Evolutionary conservation across 192 early-diverging fungal genomes (phyloP), one percentile per base, ranked within the genome.

Genomic region (Bifiguratus adelaidae): DNA sequence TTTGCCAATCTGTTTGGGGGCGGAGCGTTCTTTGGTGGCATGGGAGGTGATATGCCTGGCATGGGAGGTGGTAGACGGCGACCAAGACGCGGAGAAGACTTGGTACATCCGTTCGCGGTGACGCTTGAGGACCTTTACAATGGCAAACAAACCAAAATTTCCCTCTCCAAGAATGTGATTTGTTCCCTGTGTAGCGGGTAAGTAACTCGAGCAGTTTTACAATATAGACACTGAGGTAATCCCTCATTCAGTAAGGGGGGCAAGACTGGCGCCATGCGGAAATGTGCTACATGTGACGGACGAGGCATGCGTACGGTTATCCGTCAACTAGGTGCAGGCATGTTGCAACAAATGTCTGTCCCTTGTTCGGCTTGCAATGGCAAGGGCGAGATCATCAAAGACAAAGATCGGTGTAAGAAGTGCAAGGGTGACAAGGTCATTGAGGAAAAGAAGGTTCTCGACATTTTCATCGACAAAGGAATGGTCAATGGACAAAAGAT

Each of bases 111-210:
- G 41, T 77, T 99, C 30, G 78, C 80, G 22, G 87, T 95, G 7
- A 70, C 90, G 15, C 80, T 99, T 40, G 88, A 94, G 52, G 92
- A 99, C 48, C 73, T 99, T 47, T 97, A 94, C 70, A 85, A 81
- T 54, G 94, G 96, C 53, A 82, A 85, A 43, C 76, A 76, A 15
- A 87, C 88, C 48, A 80, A 76, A 54, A 57, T 92, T 33, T 85
- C 85, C 21, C 58, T 92, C 30, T 79, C 88, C 56, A 87, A 87
- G 65, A 89, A 87, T 54, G 66, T 83, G 2, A 56, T 73, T 44
- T 89, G 86, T 44, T 49, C 67, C 15, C 51, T 60, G 20, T 89
- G 86, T 41, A 33, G 67, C 20, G 80, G 83, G 65, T 79, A 74
- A 37, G 54, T 35, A 8, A n/a, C 12, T 23, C 35, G 7, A 40